Evolutionary conservation across 306 rosid species (phyloP).

Genomic region (Astragalus glycyphyllos): DNA sequence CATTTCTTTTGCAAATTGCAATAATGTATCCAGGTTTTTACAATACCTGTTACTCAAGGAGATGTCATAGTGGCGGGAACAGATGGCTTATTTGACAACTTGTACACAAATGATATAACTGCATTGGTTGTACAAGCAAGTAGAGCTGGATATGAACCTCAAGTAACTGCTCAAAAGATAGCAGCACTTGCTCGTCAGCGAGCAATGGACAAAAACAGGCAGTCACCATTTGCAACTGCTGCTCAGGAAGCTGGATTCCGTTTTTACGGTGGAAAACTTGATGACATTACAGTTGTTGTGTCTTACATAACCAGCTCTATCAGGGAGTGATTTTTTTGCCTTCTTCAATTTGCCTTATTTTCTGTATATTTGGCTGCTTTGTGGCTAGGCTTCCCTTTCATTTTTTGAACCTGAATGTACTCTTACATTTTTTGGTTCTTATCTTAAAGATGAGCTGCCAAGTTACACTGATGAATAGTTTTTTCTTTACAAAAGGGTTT

Average conservation of each 20-base stretch:
- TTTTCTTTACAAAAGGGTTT: no score
- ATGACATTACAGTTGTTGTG: conserved; percentile 84
- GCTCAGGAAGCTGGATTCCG: conserved; percentile 90
- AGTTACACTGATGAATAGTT: background rate
- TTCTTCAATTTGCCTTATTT: conserved; percentile 15
- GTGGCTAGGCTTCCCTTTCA: conserved; percentile 26
- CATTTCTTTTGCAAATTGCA: conserved; percentile 5
- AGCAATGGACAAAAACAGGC: conserved; percentile 70
- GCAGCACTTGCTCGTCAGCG: conserved; percentile 85
- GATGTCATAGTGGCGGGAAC: conserved; percentile 87
- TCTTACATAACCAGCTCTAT: conserved; percentile 62
- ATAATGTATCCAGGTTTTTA: conserved; percentile 58
- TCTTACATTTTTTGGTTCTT: background rate
- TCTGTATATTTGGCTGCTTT: conserved; percentile 16
- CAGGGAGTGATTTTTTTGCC: conserved; percentile 37
- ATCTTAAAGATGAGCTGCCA: conserved; percentile 27
- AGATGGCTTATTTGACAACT: conserved; percentile 91
- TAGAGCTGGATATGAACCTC: conserved; percentile 74
- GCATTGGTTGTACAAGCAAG: conserved; percentile 65
- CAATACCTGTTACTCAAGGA: conserved; percentile 65
- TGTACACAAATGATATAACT: conserved; percentile 69
- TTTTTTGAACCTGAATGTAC: conserved; percentile 38
- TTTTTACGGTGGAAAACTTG: conserved; percentile 89
- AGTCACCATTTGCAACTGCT: conserved; percentile 82
- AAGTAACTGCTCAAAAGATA: conserved; percentile 78